Evolutionary conservation across 768 basidiomycete genomes (phyloP), one percentile per base, ranked within the genome.

Genomic region (Neoboletus magnificus): DNA sequence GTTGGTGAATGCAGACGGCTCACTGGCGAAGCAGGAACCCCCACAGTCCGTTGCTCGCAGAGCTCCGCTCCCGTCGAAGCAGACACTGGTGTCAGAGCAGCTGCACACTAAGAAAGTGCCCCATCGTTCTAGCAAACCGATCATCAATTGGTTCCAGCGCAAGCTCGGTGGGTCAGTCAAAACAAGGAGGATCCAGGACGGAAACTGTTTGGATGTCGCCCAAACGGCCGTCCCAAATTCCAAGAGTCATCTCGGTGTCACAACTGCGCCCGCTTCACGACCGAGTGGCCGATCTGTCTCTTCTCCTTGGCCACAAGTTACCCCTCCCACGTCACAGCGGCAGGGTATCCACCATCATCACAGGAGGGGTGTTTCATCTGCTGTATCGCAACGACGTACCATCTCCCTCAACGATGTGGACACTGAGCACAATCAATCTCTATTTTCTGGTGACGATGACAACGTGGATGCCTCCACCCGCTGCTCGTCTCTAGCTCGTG

Each of bases 111-210:
- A 89, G 76, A 89, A 87, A 68, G 67, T 82, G 8, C 73, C 85
- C 52, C 81, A 83, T 46, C 83, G 86, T 37, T 83, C 87, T 18
- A 87, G 90, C 70, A 89, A 91, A 67, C 91, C 91, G 10, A 87
- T 93, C 62, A 85, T 93, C 64, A 88, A 90, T 62, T 93, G 91
- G 91, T 85, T 93, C 57, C 91, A 93, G 65, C 84, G 89, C 60
- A 93, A 93, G 71, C 77, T 93, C 15, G 86, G 84, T 35, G 89
- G 89, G 25, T 80, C 85, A 22, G 83, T 77, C 36, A 82, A 80
- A 57, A 64, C 75, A 22, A 84, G 86, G 69, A 78, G 85, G 52
- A 72, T 69, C 16, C 71, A 73, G 11, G 76, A 77, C 45, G 67
- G 63, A 46, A 62, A 50, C 35, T n/a, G 44, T 46, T n/a, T 64